Conservation (phyloP, 176 grass and related monocot genomes). For the Zoysia japonica region DNA sequence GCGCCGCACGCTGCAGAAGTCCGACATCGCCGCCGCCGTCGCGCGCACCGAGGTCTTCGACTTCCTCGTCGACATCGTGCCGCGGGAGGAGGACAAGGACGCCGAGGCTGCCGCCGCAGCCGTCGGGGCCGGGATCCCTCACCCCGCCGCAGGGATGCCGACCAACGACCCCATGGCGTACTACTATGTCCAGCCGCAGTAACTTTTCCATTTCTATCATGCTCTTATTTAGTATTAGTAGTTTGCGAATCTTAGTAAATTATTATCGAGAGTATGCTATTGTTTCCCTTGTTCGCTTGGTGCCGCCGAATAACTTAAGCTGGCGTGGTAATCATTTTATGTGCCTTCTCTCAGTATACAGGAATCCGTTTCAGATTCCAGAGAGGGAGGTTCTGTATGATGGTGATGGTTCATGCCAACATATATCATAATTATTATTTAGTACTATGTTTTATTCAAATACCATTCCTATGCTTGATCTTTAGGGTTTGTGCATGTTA, state of each 20-base stretch:
- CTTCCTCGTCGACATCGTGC: slow-evolving; percentile 95
- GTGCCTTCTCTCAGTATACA: slow-evolving; percentile 7
- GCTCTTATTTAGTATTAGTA: neutral
- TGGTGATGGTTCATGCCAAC: slow-evolving; percentile 33
- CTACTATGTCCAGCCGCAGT: slow-evolving; percentile 63
- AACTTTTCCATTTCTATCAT: neutral
- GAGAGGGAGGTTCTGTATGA: slow-evolving; percentile 23
- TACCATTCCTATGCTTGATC: neutral
- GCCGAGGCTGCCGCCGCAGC: slow-evolving; percentile 50
- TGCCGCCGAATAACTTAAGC: slow-evolving; percentile 41
- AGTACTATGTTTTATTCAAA: neutral
- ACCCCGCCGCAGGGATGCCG: slow-evolving; percentile 44
- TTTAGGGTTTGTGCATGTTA: neutral
- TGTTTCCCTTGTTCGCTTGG: slow-evolving; percentile 26
- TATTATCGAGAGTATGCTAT: neutral
- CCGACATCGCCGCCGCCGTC: slow-evolving; percentile 88
- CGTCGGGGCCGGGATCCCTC: slow-evolving; percentile 40
- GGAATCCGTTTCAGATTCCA: slow-evolving; percentile 14
- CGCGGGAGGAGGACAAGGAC: slow-evolving; percentile 83
- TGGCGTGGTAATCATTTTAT: slow-evolving; percentile 34
- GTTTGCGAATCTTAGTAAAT: slow-evolving; percentile 21
- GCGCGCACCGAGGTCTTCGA: slow-evolving; percentile 96
- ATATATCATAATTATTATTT: slow-evolving; percentile 20
- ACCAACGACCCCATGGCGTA: slow-evolving; percentile 47
- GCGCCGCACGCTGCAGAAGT: slow-evolving; percentile 95